Percentiles rank a stretch among this genome's conserved stretches.
Evolutionary conservation across 2,329 filamentous ascomycete genomes (phyloP).

Genomic region (Cercospora berteroae): DNA sequence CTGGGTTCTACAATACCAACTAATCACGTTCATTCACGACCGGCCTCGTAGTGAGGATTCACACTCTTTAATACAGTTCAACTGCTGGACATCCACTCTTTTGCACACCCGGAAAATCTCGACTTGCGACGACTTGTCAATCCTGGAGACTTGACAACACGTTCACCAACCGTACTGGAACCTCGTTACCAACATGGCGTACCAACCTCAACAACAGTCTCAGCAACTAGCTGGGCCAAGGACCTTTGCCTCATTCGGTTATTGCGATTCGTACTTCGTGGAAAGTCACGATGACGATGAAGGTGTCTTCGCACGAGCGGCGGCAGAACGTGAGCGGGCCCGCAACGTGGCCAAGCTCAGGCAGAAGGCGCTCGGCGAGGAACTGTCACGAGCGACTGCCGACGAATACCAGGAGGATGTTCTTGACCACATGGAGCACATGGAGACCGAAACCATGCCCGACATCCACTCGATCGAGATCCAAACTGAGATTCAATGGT

Average conservation of each 20-base stretch:
- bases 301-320: constrained; percentile 53
- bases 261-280: constrained; percentile 68
- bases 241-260: constrained; percentile 55
- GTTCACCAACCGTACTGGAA: constrained; percentile 35
- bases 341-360: constrained; percentile 76
- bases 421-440: constrained; percentile 87
- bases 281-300: constrained; percentile 59
- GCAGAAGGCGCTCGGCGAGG: constrained; percentile 83
- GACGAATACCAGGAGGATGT: constrained; percentile 95
- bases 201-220: constrained; percentile 40
- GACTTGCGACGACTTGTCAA: constrained; percentile 38
- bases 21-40: constrained; percentile 56
- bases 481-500: constrained; percentile 99
- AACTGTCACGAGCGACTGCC: constrained; percentile 78
- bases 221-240: constrained; percentile 36
- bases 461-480: constrained; percentile 98
- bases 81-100: constrained; percentile 44
- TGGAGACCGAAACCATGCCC: constrained; percentile 92
- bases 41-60: constrained; percentile 47
- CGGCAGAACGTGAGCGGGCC: constrained; percentile 71
- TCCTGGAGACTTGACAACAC: constrained; percentile 50
- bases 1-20: constrained; percentile 52
- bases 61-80: constrained; percentile 51
- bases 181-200: constrained; percentile 53
- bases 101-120: constrained; percentile 34